phyloP scores from a whole-genome alignment of 2,329 filamentous ascomycete species.

The Colletotrichum nymphaeae region DNA sequence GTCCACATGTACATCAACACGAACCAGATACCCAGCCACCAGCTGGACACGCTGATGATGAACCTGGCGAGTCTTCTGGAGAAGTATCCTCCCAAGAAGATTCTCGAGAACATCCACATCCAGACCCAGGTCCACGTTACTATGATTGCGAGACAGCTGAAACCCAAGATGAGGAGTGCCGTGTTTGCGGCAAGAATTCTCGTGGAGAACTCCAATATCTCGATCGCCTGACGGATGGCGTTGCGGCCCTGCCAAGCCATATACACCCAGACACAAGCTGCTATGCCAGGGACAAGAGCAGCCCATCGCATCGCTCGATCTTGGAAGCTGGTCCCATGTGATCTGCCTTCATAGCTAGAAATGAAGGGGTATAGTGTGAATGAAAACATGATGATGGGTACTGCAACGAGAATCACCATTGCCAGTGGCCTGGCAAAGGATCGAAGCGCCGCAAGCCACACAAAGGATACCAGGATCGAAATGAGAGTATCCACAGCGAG shows the following conservation, averaged over 20 bases:
- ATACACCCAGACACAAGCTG: conserved; percentile 84
- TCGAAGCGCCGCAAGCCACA: conserved; percentile 90
- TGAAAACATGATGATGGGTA: conserved; percentile 86
- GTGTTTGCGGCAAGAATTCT: conserved; percentile 88
- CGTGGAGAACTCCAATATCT: conserved; percentile 92
- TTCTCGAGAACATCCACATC: conserved; percentile 95
- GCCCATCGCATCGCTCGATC: conserved; percentile 91
- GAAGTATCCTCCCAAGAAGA: conserved; percentile 93
- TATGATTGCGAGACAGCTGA: conserved; percentile 78
- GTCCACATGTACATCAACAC: conserved; percentile 97
- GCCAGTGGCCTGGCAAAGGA: conserved; percentile 91
- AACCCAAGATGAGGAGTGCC: conserved; percentile 84
- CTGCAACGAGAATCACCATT: conserved; percentile 81
- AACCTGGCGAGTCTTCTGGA: conserved; percentile 70
- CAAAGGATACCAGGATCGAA: conserved; percentile 85
- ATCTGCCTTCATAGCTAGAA: conserved; percentile 84
- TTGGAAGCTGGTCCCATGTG: conserved; percentile 82
- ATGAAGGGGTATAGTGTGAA: conserved; percentile 94
- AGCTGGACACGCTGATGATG: conserved; percentile 87
- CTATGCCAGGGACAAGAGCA: conserved; percentile 79
- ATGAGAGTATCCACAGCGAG: conserved; percentile 91
- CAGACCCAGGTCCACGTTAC: conserved; percentile 95
- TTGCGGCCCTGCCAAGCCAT: conserved; percentile 83
- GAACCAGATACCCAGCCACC: conserved; percentile 95
- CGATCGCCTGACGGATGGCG: conserved; percentile 84